Conservation (phyloP, 345 rosid species). For the Triadica sebifera region DNA sequence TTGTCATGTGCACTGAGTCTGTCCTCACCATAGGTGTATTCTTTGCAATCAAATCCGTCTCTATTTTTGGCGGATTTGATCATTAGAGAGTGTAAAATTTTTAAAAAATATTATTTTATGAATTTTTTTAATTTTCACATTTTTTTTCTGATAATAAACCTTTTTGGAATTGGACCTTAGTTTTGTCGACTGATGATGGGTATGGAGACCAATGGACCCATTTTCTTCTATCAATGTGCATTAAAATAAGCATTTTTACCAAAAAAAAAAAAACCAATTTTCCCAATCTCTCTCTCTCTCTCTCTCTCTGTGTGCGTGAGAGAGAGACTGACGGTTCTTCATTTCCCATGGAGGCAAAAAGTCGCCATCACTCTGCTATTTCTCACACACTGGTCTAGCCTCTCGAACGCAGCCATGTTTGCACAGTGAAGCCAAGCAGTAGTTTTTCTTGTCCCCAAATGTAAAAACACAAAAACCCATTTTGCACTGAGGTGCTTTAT, state of each 20-base stretch:
- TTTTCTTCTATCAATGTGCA: neutral
- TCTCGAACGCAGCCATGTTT: neutral
- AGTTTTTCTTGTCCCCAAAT: neutral
- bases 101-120: no score
- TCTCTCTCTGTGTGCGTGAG: neutral
- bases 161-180: neutral
- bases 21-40: no score
- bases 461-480: neutral
- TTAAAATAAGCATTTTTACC: neutral
- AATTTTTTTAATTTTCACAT: no score
- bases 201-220: constrained; percentile 6
- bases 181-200: neutral
- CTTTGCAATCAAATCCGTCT: no score
- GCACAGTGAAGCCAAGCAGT: neutral
- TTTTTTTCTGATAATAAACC: neutral
- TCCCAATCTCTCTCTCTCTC: neutral
- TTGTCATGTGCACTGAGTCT: no score
- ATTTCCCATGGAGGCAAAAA: constrained; percentile 19
- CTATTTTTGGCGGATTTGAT: no score
- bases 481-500: neutral
- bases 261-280: no score
- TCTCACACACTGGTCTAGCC: neutral
- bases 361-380: constrained; percentile 2
- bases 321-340: constrained; percentile 1
- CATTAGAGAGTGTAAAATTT: no score